phyloP scores from a whole-genome alignment of 345 rosid genomes.

The Ailanthus altissimus region DNA sequence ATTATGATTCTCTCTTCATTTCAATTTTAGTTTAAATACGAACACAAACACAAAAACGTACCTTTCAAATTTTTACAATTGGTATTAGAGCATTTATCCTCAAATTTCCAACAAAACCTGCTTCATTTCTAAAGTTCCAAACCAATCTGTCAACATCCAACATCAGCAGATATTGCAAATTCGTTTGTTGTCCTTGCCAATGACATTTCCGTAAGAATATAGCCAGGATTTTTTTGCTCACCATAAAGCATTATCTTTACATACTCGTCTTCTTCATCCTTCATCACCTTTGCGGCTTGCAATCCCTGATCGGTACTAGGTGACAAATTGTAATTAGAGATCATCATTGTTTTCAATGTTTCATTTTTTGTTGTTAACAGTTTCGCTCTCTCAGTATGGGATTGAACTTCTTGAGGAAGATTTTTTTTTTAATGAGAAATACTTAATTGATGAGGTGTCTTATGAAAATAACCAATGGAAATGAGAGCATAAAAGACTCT shows the following conservation, averaged over 20 bases:
- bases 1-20: too few relatives aligned
- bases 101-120: too few relatives aligned
- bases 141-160: constrained; percentile 51
- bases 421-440: too few relatives aligned
- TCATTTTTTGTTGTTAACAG: background rate
- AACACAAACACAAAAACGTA: too few relatives aligned
- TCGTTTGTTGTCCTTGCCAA: constrained; percentile 53
- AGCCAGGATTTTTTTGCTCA: constrained; percentile 34
- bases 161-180: constrained; percentile 53
- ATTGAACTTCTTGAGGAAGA: background rate
- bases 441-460: too few relatives aligned
- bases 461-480: too few relatives aligned
- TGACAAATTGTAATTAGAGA: background rate
- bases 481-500: too few relatives aligned
- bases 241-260: background rate
- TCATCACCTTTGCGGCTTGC: background rate
- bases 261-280: too few relatives aligned
- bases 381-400: background rate
- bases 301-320: background rate
- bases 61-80: too few relatives aligned
- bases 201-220: constrained; percentile 47
- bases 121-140: constrained; percentile 53
- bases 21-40: too few relatives aligned
- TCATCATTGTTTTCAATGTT: background rate
- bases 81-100: too few relatives aligned